A percentile compares a stretch with the other conserved stretches of the same genome.
phyloP scores from a whole-genome alignment of 148 eudicot species.

The Nyssa sinensis region DNA sequence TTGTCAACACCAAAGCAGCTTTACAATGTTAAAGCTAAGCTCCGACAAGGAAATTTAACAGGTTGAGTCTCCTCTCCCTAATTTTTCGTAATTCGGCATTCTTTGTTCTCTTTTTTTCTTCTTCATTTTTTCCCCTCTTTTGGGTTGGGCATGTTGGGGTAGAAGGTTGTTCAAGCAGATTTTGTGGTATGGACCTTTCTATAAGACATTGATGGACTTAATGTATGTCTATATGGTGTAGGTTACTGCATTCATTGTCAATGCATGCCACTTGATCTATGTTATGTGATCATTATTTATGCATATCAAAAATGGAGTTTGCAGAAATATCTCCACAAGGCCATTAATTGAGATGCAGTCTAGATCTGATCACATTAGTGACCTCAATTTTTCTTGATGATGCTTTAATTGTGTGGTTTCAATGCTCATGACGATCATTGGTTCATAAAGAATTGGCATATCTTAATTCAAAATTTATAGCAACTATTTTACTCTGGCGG shows the following conservation, averaged over 20 bases:
- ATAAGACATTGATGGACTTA: background rate
- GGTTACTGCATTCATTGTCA: background rate
- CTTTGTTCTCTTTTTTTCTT: background rate
- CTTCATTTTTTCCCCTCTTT: background rate
- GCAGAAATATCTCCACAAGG: background rate
- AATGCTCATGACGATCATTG: background rate
- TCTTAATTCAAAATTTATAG: background rate
- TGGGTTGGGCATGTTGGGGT: no score
- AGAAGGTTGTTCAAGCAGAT: no score
- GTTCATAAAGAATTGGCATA: background rate
- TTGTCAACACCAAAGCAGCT: constrained; percentile 68
- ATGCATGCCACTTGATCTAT: background rate
- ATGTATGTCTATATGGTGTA: background rate
- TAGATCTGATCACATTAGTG: background rate
- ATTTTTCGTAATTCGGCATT: constrained; percentile 6
- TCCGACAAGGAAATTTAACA: constrained; percentile 58
- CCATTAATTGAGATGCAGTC: background rate
- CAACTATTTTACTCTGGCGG: background rate
- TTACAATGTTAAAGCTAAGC: constrained; percentile 68
- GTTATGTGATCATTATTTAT: background rate
- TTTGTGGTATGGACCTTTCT: background rate
- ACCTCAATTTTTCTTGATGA: background rate
- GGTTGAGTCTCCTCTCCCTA: constrained; percentile 4
- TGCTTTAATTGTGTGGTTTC: background rate
- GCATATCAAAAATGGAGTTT: background rate